These are phyloP conservation scores for Quillaja saponaria DNA, from an alignment of 306 rosid species.

Conservation along the genomic window DNA sequence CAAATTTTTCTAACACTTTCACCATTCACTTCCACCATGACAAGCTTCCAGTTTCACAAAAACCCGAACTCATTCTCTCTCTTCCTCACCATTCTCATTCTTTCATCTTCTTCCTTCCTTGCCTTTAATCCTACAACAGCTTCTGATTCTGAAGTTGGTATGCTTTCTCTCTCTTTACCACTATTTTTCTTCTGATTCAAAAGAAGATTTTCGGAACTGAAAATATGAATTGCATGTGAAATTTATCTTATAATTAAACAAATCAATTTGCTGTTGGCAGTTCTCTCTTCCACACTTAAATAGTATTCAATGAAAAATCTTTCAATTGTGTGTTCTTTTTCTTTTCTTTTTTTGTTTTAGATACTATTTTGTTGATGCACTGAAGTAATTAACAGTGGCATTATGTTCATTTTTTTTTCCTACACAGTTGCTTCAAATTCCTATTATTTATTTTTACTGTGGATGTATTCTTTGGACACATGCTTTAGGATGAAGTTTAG, in stretches of 20 bases:
- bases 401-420: neutral
- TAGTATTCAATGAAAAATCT: neutral
- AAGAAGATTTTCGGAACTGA: too few relatives aligned
- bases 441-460: too few relatives aligned
- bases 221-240: too few relatives aligned
- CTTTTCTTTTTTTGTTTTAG: neutral
- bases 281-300: neutral
- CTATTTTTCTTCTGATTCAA: too few relatives aligned
- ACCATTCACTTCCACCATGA: too few relatives aligned
- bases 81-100: slow-evolving; percentile 27
- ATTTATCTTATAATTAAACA: too few relatives aligned
- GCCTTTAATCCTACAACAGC: too few relatives aligned
- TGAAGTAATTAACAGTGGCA: neutral
- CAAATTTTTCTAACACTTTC: too few relatives aligned
- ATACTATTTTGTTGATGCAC: neutral
- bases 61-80: slow-evolving; percentile 20
- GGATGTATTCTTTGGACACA: too few relatives aligned
- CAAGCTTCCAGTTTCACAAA: too few relatives aligned
- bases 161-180: slow-evolving; percentile 10
- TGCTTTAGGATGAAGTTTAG: slow-evolving; percentile 23
- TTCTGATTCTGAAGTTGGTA: slow-evolving; percentile 52
- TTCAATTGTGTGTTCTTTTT: neutral
- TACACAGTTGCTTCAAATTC: neutral
- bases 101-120: slow-evolving; percentile 31
- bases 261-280: too few relatives aligned